phyloP scores from a whole-genome alignment of 768 basidiomycete species.

The Steccherinum ochraceum region DNA sequence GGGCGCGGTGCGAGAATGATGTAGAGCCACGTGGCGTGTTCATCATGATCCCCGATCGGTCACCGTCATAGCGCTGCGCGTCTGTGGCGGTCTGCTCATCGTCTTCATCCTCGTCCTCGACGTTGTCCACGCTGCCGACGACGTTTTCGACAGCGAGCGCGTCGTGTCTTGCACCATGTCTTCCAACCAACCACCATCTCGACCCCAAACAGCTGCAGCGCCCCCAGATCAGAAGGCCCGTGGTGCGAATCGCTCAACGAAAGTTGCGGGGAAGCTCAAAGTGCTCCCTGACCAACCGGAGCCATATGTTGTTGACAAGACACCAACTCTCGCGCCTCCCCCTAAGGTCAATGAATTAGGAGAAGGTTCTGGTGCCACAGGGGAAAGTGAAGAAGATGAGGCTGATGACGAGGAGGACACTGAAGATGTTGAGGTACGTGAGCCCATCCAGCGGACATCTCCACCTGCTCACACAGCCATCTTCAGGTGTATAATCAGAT shows the following conservation, averaged over 20 bases:
- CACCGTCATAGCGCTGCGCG: background rate
- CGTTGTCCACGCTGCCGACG: background rate
- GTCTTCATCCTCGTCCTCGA: background rate
- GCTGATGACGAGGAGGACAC: constrained; percentile 59
- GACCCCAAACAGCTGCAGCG: constrained; percentile 1
- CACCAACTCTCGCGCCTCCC: constrained; percentile 8
- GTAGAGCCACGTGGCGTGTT: background rate
- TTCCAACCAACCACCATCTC: constrained; percentile 13
- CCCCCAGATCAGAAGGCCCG: constrained; percentile 48
- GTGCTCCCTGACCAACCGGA: constrained; percentile 84
- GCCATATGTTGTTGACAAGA: constrained; percentile 18
- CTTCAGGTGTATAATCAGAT: constrained; percentile 88
- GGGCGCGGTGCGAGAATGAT: background rate
- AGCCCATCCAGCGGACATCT: background rate
- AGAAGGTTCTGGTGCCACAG: constrained; percentile 34
- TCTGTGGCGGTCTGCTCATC: background rate
- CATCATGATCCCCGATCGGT: no score
- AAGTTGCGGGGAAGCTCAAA: constrained; percentile 81
- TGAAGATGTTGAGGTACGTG: constrained; percentile 53
- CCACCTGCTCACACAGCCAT: background rate
- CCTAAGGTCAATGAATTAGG: constrained; percentile 16
- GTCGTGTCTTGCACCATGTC: background rate
- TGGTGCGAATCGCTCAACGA: constrained; percentile 74
- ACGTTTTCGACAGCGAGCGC: background rate
- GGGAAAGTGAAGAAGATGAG: constrained; percentile 65